These are phyloP conservation scores for Emmonsia crescens DNA, from an alignment of 2,329 filamentous ascomycete genomes.

Conservation along the genomic window DNA sequence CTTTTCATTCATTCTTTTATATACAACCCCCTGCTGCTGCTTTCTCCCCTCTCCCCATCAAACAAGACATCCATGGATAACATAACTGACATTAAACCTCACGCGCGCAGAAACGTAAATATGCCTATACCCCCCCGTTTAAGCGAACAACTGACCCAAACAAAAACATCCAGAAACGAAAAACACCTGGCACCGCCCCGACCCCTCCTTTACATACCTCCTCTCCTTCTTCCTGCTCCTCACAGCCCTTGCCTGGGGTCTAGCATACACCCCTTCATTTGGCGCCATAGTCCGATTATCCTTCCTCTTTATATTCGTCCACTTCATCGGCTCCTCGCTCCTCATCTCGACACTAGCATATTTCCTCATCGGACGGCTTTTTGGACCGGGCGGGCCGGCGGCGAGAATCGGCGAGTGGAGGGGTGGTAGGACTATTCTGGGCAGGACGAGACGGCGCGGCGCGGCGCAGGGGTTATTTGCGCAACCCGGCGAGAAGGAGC, in stretches of 20 bases:
- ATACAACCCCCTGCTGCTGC: background rate
- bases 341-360: slow-evolving; percentile 52
- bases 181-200: slow-evolving; percentile 59
- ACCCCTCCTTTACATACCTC: slow-evolving; percentile 60
- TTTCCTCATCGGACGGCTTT: slow-evolving; percentile 51
- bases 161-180: slow-evolving; percentile 46
- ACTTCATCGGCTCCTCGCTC: slow-evolving; percentile 52
- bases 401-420: slow-evolving; percentile 18
- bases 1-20: background rate
- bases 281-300: slow-evolving; percentile 37
- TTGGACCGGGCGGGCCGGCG: slow-evolving; percentile 44
- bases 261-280: slow-evolving; percentile 42
- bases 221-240: slow-evolving; percentile 54
- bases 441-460: slow-evolving; percentile 21
- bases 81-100: background rate
- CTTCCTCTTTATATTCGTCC: slow-evolving; percentile 42
- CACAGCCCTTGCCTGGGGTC: slow-evolving; percentile 48
- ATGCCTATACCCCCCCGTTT: slow-evolving; percentile 29
- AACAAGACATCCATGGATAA: background rate
- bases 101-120: slow-evolving; percentile 14
- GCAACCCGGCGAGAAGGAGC: slow-evolving; percentile 45
- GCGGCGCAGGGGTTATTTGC: slow-evolving; percentile 47
- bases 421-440: slow-evolving; percentile 18
- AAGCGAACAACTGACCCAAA: slow-evolving; percentile 7
- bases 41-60: background rate